A percentile compares a stretch with the other conserved stretches of the same genome.
Evolutionary conservation across 192 early-diverging fungal species (phyloP).

Genomic region (Jimgerdemannia lactiflua): DNA sequence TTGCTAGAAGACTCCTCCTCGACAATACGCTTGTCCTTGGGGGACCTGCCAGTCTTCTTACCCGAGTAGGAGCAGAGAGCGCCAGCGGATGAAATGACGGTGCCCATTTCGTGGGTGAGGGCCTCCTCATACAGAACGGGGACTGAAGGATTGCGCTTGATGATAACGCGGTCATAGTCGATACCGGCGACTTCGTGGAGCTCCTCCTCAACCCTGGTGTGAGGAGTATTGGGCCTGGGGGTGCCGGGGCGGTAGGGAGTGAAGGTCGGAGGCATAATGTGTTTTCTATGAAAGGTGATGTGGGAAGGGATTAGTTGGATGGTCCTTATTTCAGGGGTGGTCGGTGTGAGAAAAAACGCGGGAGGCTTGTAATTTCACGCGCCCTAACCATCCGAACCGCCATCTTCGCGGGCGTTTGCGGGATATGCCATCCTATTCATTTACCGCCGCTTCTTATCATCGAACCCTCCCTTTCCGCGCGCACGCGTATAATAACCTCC

Average conservation of each 20-base stretch:
- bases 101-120: constrained; percentile 79
- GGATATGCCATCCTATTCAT: no score
- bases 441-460: no score
- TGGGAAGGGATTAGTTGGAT: no score
- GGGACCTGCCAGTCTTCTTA: constrained; percentile 90
- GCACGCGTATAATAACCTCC: no score
- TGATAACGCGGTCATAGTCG: constrained; percentile 76
- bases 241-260: constrained; percentile 15
- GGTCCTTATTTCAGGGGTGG: no score
- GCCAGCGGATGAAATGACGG: constrained; percentile 87
- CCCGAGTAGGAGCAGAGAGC: constrained; percentile 91
- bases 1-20: constrained; percentile 81
- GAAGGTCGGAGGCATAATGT: background rate
- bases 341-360: no score
- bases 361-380: no score
- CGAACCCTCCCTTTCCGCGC: no score
- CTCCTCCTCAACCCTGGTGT: constrained; percentile 57
- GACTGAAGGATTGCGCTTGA: constrained; percentile 82
- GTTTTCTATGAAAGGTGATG: no score
- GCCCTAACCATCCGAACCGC: no score
- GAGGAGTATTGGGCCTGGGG: constrained; percentile 25
- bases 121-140: constrained; percentile 94
- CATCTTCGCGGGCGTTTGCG: no score
- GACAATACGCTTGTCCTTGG: constrained; percentile 97
- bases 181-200: constrained; percentile 71